Conservation (phyloP, 2,329 filamentous ascomycete genomes). For the Zymoseptoria pseudotritici region DNA sequence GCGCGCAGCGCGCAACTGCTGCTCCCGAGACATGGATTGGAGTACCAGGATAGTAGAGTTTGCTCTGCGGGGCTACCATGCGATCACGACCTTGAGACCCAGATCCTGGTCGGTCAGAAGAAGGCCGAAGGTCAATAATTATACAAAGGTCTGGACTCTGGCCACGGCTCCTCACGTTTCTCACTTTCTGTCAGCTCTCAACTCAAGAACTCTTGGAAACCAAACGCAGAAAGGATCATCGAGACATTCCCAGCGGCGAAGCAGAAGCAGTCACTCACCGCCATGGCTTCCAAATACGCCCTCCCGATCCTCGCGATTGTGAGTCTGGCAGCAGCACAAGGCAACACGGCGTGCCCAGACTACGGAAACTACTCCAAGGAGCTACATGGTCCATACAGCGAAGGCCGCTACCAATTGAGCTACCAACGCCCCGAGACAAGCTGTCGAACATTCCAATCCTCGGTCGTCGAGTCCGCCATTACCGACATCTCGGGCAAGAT, state of each 20-base stretch:
- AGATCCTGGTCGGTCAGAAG: not conserved
- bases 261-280: not conserved
- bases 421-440: conserved; percentile 37
- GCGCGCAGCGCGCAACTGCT: not conserved
- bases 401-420: conserved; percentile 39
- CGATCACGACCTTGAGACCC: not conserved
- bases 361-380: conserved; percentile 37
- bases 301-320: conserved; percentile 4
- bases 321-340: conserved; percentile 5
- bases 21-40: not conserved
- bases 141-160: not conserved
- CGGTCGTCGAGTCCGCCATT: conserved; percentile 36
- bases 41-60: not conserved
- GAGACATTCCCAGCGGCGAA: no score
- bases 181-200: not conserved
- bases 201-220: not conserved
- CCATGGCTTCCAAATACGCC: conserved; percentile 8
- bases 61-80: not conserved
- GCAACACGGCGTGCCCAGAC: conserved; percentile 29
- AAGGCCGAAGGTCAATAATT: not conserved
- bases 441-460: conserved; percentile 43
- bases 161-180: not conserved
- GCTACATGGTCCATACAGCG: conserved; percentile 38
- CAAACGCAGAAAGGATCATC: not conserved
- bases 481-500: conserved; percentile 28